Evolutionary conservation across 768 basidiomycete genomes (phyloP), one percentile per base, ranked within the genome.

Genomic region (Serendipita indica): DNA sequence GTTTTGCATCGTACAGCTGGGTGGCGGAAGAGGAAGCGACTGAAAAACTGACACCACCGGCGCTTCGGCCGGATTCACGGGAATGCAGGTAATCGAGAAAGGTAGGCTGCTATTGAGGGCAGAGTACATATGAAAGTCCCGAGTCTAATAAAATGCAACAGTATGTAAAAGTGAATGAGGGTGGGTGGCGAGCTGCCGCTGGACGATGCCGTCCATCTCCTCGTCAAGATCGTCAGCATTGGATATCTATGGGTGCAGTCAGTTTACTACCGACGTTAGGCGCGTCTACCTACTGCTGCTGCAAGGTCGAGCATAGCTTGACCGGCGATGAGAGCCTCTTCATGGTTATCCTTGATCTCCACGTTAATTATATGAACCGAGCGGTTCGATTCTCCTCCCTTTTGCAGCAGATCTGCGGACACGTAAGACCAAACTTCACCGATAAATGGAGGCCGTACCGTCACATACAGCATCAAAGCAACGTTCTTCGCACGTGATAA

Each of bases 401-500:
- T 79, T 32, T 76, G 72, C 60, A 98, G 74, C 13, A 99, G 73
- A 72, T 99, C 96, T 91, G 62, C 2, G 49, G 33, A 16, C 3
- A 13, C 3, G 4, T 28, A n/a, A 25, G 39, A 39, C 3, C 16
- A 16, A 10, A 30, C 33, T 35, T 12, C 25, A 14, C 28, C 30
- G 35, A 3, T n/a, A 13, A 18, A n/a, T 25, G 13, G 14, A 4
- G 20, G 18, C 33, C 80, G 66, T 65, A 96, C 96, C 96, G 69
- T 98, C 96, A 68, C 93, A 96, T 18, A 99, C 96, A 0, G 91
- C 87, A 68, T 99, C 96, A 69, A 92, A 99, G 70, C 96, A 99
- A 57, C 94, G 81, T 69, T 99, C 96, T 73, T 98, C 96, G 69
- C 96, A 99, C 3, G 96, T 99, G 66, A 99, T 92, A 20, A 99